A percentile compares a stretch with the other conserved stretches of the same genome.
phyloP scores from a whole-genome alignment of 371 early-diverging fungal species.

The Fennellomyces sp. region DNA sequence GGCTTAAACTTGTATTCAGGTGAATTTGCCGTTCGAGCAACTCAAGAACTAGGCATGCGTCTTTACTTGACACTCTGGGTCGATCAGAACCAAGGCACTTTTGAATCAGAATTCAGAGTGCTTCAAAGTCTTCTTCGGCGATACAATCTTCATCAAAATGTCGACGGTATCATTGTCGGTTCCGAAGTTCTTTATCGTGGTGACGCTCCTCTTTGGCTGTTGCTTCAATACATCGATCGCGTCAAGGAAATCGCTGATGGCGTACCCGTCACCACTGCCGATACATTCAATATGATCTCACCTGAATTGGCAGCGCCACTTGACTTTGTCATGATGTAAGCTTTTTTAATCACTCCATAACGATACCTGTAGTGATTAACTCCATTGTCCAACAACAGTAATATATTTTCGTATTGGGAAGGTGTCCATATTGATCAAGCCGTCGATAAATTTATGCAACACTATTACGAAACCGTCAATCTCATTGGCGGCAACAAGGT shows the following conservation, averaged over 20 bases:
- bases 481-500: conserved; percentile 49
- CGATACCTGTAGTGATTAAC: not conserved
- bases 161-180: conserved; percentile 59
- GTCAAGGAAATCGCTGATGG: conserved; percentile 32
- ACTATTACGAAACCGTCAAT: conserved; percentile 45
- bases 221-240: conserved; percentile 33
- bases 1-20: conserved; percentile 5
- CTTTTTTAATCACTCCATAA: not conserved
- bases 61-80: conserved; percentile 66
- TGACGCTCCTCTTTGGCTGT: conserved; percentile 34
- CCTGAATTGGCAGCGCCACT: conserved; percentile 49
- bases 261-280: conserved; percentile 51
- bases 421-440: conserved; percentile 54
- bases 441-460: conserved; percentile 40
- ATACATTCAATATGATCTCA: conserved; percentile 56
- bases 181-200: conserved; percentile 64
- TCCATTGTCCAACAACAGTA: conserved; percentile 17
- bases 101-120: conserved; percentile 44
- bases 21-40: conserved; percentile 49
- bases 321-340: conserved; percentile 60
- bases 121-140: conserved; percentile 37
- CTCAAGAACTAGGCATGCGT: conserved; percentile 56
- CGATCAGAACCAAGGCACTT: conserved; percentile 41
- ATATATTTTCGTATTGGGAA: conserved; percentile 73
- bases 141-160: conserved; percentile 29